These are phyloP conservation scores for Fusarium sarcochroum DNA, from an alignment of 2,329 filamentous ascomycete genomes.

Conservation along the genomic window DNA sequence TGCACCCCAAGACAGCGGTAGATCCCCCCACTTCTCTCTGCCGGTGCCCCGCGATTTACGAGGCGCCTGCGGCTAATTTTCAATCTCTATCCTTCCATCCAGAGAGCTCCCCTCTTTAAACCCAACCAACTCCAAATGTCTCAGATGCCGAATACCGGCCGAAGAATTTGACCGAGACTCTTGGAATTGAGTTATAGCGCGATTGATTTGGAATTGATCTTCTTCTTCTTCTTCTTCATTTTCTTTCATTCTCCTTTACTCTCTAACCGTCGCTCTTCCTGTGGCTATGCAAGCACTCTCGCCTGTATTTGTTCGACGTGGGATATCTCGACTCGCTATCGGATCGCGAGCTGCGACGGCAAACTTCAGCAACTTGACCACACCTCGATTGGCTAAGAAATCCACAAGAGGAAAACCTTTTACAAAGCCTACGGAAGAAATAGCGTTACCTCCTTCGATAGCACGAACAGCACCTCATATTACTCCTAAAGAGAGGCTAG, in stretches of 20 bases:
- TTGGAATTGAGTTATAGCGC: background rate
- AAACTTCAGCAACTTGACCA: constrained; percentile 7
- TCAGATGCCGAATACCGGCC: constrained; percentile 25
- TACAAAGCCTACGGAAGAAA: background rate
- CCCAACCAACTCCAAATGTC: constrained; percentile 27
- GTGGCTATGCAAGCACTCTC: constrained; percentile 34
- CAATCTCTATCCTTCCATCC: too few relatives aligned
- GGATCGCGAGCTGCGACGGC: constrained; percentile 22
- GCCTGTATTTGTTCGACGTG: constrained; percentile 31
- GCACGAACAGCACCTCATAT: background rate
- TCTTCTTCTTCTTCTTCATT: background rate
- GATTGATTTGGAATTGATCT: constrained; percentile 1
- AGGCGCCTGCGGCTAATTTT: constrained; percentile 13
- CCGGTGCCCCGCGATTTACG: constrained; percentile 16
- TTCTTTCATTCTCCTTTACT: background rate
- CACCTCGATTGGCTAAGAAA: constrained; percentile 1
- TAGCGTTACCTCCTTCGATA: too few relatives aligned
- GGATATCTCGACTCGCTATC: constrained; percentile 34
- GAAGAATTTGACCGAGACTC: constrained; percentile 20
- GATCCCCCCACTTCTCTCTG: constrained; percentile 33
- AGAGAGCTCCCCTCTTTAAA: constrained; percentile 9
- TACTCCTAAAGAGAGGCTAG: constrained; percentile 2
- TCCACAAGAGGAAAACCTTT: background rate
- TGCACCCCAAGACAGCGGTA: constrained; percentile 14
- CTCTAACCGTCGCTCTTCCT: background rate